phyloP scores from a whole-genome alignment of 805 yeast genomes.

The Ogataea ganodermae region DNA sequence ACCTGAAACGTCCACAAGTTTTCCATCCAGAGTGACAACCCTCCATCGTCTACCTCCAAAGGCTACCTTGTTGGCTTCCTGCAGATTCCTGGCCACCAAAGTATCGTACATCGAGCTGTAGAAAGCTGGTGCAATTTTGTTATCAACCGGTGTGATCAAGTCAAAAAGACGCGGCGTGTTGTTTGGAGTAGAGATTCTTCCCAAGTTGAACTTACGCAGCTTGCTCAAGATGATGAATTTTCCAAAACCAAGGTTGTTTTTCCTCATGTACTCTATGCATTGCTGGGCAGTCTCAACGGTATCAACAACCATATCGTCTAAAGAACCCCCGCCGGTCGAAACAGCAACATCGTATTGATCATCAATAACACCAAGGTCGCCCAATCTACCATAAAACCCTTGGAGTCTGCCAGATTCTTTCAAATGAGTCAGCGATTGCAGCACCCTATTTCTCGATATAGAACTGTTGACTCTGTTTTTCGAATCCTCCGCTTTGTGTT shows the following conservation, averaged over 20 bases:
- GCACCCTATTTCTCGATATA: constrained; percentile 73
- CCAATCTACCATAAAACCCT: constrained; percentile 89
- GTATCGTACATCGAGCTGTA: constrained; percentile 87
- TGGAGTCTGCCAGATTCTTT: constrained; percentile 77
- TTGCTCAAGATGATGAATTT: constrained; percentile 80
- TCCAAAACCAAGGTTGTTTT: constrained; percentile 84
- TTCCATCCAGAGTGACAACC: constrained; percentile 92
- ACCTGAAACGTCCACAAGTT: constrained; percentile 89
- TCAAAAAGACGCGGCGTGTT: constrained; percentile 83
- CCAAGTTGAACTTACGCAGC: constrained; percentile 61
- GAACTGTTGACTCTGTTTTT: constrained; percentile 53
- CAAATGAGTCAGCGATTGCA: constrained; percentile 65
- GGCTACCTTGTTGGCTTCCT: constrained; percentile 85
- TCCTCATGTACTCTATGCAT: constrained; percentile 77
- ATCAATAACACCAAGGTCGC: constrained; percentile 90
- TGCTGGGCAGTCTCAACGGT: constrained; percentile 59
- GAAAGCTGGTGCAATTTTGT: constrained; percentile 80
- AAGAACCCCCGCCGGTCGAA: constrained; percentile 89
- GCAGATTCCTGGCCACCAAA: constrained; percentile 75
- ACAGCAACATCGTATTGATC: constrained; percentile 88
- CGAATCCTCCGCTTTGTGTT: constrained; percentile 72
- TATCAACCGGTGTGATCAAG: constrained; percentile 65
- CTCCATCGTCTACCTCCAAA: constrained; percentile 78
- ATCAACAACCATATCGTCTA: constrained; percentile 93
- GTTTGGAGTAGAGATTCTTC: constrained; percentile 67